These are phyloP conservation scores for Geoglossum glabrum DNA, from an alignment of 495 filamentous ascomycete genomes.

Conservation along the genomic window DNA sequence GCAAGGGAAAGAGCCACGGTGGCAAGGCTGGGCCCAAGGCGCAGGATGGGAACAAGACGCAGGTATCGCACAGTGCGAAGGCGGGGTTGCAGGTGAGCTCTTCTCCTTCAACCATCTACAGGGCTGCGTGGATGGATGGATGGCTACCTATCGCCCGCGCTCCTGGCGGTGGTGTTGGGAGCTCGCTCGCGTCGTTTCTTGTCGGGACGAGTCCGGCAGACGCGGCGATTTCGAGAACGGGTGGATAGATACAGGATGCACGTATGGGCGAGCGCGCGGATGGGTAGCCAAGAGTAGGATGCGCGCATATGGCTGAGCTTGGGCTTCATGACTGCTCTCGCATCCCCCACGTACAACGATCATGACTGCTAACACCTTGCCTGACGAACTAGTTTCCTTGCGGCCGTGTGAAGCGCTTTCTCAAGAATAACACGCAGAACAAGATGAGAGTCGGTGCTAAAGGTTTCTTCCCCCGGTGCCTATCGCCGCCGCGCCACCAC, in stretches of 20 bases:
- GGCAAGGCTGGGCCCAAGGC: constrained; percentile 72
- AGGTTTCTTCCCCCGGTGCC: constrained; percentile 22
- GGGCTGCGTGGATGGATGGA: too few species aligned
- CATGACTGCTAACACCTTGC: neutral
- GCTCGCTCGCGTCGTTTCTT: too few species aligned
- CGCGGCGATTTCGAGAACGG: too few species aligned
- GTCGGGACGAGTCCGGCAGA: too few species aligned
- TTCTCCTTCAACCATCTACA: neutral
- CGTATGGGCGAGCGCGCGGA: too few species aligned
- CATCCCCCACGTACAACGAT: too few species aligned
- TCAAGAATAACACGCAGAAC: constrained; percentile 98
- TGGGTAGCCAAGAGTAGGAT: too few species aligned
- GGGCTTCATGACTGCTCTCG: too few species aligned
- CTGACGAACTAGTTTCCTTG: constrained; percentile 65
- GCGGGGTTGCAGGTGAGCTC: constrained; percentile 90
- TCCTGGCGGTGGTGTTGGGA: too few species aligned
- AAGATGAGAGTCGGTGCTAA: constrained; percentile 99
- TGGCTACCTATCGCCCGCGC: too few species aligned
- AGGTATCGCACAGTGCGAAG: constrained; percentile 96
- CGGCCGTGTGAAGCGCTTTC: constrained; percentile 97
- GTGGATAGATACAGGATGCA: too few species aligned
- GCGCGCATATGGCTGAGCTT: too few species aligned
- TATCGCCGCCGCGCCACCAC: neutral
- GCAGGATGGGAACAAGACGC: constrained; percentile 59
- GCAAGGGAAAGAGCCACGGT: constrained; percentile 86